Evolutionary conservation across 225 moss, liverwort and hornwort species (phyloP).

Genomic region (Marchantia paleacea): DNA sequence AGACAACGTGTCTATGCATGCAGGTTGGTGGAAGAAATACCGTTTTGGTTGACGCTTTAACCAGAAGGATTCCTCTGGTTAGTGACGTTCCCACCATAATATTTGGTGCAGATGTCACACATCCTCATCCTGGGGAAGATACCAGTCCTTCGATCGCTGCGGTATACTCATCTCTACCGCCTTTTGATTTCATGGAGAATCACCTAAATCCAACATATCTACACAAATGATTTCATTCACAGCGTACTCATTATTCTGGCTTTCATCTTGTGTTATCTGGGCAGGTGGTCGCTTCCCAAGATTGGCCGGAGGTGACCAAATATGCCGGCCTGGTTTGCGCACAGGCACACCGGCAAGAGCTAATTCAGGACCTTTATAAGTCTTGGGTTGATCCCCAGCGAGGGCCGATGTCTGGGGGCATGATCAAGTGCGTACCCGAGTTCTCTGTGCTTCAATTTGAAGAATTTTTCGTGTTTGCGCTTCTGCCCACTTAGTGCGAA

Average conservation of each 20-base stretch:
- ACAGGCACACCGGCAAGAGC: slow-evolving; percentile 90
- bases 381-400: slow-evolving; percentile 88
- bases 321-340: slow-evolving; percentile 95
- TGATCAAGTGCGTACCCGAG: slow-evolving; percentile 71
- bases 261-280: not conserved
- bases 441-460: not conserved
- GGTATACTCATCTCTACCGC: slow-evolving; percentile 29
- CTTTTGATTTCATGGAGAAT: not conserved
- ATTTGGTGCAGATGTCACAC: slow-evolving; percentile 98
- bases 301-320: slow-evolving; percentile 98
- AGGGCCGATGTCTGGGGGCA: slow-evolving; percentile 83
- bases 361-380: slow-evolving; percentile 87
- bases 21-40: slow-evolving; percentile 97
- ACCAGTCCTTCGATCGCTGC: slow-evolving; percentile 97
- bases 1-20: too few relatives aligned
- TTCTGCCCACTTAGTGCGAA: too few relatives aligned
- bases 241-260: not conserved
- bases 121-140: slow-evolving; percentile 99
- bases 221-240: not conserved
- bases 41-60: slow-evolving; percentile 80
- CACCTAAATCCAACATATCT: too few relatives aligned
- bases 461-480: not conserved
- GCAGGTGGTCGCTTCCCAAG: slow-evolving; percentile 97
- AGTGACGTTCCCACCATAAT: slow-evolving; percentile 97
- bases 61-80: slow-evolving; percentile 82